These are phyloP conservation scores for Physcomitrellopsis africana DNA, from an alignment of 225 moss, liverwort and hornwort species.

Conservation along the genomic window DNA sequence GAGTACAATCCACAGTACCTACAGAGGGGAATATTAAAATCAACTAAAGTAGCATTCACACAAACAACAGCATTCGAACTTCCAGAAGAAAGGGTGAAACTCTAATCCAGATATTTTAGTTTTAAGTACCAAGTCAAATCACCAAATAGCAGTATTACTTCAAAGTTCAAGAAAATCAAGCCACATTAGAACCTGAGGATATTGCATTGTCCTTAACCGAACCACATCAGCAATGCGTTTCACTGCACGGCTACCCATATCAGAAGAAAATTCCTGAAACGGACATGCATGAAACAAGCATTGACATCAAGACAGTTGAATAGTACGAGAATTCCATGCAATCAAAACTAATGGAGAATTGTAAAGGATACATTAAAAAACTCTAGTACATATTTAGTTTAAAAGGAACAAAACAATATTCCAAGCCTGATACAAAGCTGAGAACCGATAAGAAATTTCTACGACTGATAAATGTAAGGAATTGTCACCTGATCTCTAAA, in stretches of 20 bases:
- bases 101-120: too few species aligned
- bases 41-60: too few species aligned
- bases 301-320: neutral
- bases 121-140: neutral
- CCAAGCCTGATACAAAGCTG: neutral
- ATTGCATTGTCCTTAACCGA: constrained; percentile 85
- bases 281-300: constrained; percentile 10
- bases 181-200: constrained; percentile 61
- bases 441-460: constrained; percentile 1
- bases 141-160: neutral
- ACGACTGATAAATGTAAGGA: too few species aligned
- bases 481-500: constrained; percentile 84
- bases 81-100: too few species aligned
- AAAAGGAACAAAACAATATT: neutral
- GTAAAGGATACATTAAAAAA: neutral
- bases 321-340: neutral
- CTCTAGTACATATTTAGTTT: neutral
- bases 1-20: neutral
- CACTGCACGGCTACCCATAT: constrained; percentile 98
- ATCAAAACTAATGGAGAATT: neutral
- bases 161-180: neutral
- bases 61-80: too few species aligned
- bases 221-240: constrained; percentile 90
- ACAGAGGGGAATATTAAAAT: neutral
- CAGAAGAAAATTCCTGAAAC: constrained; percentile 88